Conservation (phyloP, 257 asterid species). For the Echium plantagineum region DNA sequence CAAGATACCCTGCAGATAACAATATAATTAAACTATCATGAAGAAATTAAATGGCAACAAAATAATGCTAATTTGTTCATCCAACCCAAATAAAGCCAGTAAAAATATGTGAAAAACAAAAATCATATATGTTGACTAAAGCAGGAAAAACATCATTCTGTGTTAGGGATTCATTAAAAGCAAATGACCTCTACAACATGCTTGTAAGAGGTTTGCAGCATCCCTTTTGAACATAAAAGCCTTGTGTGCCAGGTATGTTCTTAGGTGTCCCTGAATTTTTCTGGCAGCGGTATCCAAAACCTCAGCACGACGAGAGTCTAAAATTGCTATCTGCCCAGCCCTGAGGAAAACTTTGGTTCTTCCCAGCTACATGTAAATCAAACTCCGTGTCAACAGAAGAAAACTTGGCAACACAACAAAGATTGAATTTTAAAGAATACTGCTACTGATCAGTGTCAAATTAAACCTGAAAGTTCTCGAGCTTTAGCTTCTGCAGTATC, state of each 20-base stretch:
- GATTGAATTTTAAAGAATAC: not conserved
- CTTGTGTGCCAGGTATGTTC: constrained; percentile 61
- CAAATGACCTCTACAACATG: constrained; percentile 80
- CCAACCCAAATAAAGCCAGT: not conserved
- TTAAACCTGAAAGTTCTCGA: constrained; percentile 86
- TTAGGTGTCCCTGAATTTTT: constrained; percentile 62
- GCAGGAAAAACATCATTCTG: not conserved
- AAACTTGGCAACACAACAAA: not conserved
- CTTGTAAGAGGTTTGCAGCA: constrained; percentile 69
- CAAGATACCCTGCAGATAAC: constrained; percentile 58
- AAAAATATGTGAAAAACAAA: not conserved
- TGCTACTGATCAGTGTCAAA: constrained; percentile 11
- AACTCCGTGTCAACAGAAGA: not conserved
- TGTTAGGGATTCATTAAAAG: not conserved
- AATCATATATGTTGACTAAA: not conserved
- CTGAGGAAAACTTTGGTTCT: constrained; percentile 88
- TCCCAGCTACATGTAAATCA: constrained; percentile 54
- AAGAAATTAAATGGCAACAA: not conserved
- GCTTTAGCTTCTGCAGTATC: constrained; percentile 70
- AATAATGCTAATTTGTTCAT: not conserved
- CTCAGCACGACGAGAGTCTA: constrained; percentile 84
- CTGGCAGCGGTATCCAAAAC: constrained; percentile 84
- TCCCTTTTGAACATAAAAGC: constrained; percentile 40
- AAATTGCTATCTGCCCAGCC: constrained; percentile 90
- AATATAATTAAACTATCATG: constrained; percentile 8